Evolutionary conservation across 805 yeast species (phyloP).

Genomic region (Ascoidea asiatica): DNA sequence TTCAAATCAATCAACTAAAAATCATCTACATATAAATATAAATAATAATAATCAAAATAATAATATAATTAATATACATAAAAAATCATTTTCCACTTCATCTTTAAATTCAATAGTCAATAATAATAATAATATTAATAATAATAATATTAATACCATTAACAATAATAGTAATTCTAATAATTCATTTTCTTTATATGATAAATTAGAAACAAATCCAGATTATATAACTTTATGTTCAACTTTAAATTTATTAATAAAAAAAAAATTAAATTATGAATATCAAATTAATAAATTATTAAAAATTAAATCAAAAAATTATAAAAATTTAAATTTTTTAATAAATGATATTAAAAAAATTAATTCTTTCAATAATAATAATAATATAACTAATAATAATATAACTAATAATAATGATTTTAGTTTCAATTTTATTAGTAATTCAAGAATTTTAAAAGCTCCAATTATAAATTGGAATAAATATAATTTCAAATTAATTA

Average conservation of each 20-base stretch:
- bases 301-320: not conserved
- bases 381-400: not conserved
- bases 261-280: slow-evolving; percentile 5
- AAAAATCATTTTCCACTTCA: no score
- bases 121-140: no score
- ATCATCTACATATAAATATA: no score
- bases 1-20: no score
- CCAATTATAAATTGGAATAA: not conserved
- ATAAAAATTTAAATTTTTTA: no score
- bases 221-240: slow-evolving; percentile 9
- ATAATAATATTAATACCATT: not conserved
- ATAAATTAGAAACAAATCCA: slow-evolving; percentile 2
- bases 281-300: slow-evolving; percentile 3
- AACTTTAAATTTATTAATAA: slow-evolving; percentile 6
- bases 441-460: not conserved
- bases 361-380: not conserved
- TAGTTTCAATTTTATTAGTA: no score
- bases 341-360: no score
- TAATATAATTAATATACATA: no score
- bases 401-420: no score
- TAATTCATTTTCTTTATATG: not conserved
- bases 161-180: not conserved
- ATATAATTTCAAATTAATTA: no score
- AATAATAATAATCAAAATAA: no score
- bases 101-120: no score